A percentile compares a stretch with the other conserved stretches of the same genome.
Evolutionary conservation across 177 flowering plant species (phyloP).

Genomic region (Telopea speciosissima): DNA sequence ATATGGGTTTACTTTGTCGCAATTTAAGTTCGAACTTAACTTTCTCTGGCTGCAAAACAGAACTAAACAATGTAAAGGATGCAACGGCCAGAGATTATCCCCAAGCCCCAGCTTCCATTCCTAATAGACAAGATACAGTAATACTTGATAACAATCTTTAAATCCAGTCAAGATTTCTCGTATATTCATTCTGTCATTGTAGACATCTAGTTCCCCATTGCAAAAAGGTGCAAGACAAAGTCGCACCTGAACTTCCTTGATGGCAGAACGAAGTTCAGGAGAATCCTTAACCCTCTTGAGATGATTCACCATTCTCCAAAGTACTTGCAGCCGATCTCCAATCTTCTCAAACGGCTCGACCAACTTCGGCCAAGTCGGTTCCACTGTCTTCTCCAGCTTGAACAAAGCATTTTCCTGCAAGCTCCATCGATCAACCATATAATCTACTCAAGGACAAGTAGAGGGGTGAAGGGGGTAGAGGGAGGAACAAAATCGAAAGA

Average conservation of each 20-base stretch:
- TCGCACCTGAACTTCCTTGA: conserved; percentile 84
- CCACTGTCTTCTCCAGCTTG: conserved; percentile 76
- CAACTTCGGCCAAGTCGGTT: conserved; percentile 84
- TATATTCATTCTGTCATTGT: background rate
- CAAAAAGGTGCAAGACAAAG: background rate
- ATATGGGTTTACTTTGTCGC: conserved; percentile 92
- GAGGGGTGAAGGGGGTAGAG: background rate
- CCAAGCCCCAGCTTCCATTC: background rate
- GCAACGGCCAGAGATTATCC: background rate
- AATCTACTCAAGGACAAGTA: conserved; percentile 2
- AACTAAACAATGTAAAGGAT: conserved; percentile 7
- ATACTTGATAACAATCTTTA: background rate
- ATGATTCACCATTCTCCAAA: conserved; percentile 87
- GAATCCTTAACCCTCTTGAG: conserved; percentile 83
- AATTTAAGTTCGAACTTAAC: conserved; percentile 72
- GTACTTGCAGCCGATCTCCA: conserved; percentile 55
- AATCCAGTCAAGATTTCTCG: background rate
- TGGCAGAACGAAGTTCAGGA: conserved; percentile 77
- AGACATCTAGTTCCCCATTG: background rate
- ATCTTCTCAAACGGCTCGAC: conserved; percentile 93
- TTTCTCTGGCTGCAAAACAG: conserved; percentile 71
- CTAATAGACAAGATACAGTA: background rate
- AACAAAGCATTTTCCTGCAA: conserved; percentile 67
- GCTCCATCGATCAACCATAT: conserved; percentile 5
- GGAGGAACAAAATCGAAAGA: conserved; percentile 1